These are phyloP conservation scores for Leptodermis oblonga DNA, from an alignment of 257 asterid species.

Conservation along the genomic window DNA sequence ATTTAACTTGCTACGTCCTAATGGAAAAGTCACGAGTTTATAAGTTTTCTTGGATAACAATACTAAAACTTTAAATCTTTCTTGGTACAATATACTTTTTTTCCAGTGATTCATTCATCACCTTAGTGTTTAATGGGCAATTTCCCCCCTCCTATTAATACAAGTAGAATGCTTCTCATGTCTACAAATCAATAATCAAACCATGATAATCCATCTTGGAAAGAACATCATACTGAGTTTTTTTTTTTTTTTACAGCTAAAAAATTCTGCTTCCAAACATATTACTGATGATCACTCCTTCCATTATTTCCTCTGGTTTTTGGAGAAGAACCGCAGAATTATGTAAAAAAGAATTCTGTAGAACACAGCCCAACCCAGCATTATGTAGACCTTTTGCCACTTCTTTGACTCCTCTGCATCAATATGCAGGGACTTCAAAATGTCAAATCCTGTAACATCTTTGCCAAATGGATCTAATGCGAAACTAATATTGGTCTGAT, in stretches of 20 bases:
- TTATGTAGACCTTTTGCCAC: slow-evolving; percentile 57
- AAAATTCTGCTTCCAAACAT: slow-evolving; percentile 12
- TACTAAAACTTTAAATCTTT: too few species aligned
- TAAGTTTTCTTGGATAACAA: not conserved
- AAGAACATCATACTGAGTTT: not conserved
- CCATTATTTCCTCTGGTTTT: slow-evolving; percentile 53
- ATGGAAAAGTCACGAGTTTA: not conserved
- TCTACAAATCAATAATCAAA: not conserved
- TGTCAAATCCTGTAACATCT: slow-evolving; percentile 35
- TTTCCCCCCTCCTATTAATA: too few species aligned
- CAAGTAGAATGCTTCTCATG: not conserved
- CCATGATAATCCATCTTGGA: not conserved
- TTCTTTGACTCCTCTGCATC: slow-evolving; percentile 31
- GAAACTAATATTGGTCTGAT: slow-evolving; percentile 35
- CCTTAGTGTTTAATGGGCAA: too few species aligned
- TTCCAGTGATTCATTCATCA: too few species aligned
- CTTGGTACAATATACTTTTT: too few species aligned
- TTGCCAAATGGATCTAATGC: slow-evolving; percentile 31
- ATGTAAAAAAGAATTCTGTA: slow-evolving; percentile 63
- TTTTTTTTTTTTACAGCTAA: slow-evolving; percentile 6
- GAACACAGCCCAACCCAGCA: slow-evolving; percentile 70
- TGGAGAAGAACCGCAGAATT: slow-evolving; percentile 76
- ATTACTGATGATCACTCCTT: not conserved
- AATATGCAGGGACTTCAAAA: slow-evolving; percentile 48
- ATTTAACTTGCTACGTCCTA: not conserved